Evolutionary conservation across 2,329 filamentous ascomycete species (phyloP).

Genomic region (Colletotrichum orchidophilum): DNA sequence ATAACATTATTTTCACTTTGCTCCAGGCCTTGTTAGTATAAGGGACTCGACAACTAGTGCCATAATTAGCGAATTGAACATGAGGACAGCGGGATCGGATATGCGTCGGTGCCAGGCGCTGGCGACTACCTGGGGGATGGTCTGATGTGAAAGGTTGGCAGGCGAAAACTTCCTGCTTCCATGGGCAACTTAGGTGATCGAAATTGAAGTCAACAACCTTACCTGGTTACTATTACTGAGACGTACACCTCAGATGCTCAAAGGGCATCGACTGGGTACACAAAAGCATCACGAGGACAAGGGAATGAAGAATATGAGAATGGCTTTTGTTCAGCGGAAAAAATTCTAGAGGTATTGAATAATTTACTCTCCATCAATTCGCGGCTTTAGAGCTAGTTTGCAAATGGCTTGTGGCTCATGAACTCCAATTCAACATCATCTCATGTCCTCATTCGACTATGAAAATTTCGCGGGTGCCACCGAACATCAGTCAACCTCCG

Average conservation of each 20-base stretch:
- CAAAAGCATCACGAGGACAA: background rate
- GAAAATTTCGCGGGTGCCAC: constrained; percentile 24
- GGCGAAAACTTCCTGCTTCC: constrained; percentile 55
- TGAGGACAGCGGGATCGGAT: too few species aligned
- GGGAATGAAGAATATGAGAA: background rate
- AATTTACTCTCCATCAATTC: background rate
- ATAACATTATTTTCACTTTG: too few species aligned
- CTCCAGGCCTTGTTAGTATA: too few species aligned
- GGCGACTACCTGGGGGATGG: constrained; percentile 66
- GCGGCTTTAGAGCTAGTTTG: too few species aligned
- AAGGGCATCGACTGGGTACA: background rate
- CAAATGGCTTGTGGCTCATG: background rate
- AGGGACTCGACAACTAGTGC: too few species aligned
- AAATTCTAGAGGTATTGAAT: background rate
- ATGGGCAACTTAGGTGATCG: constrained; percentile 33
- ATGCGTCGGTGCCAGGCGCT: constrained; percentile 53
- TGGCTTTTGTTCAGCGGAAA: background rate
- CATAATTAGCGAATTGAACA: too few species aligned
- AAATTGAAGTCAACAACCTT: background rate
- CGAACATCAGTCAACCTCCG: constrained; percentile 14
- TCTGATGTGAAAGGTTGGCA: constrained; percentile 56
- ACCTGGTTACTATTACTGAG: background rate
- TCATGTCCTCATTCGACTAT: background rate
- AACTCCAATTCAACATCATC: background rate
- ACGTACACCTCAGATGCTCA: background rate